Evolutionary conservation across 2,329 filamentous ascomycete genomes (phyloP), one percentile per base, ranked within the genome.

Genomic region (Alternaria panax): DNA sequence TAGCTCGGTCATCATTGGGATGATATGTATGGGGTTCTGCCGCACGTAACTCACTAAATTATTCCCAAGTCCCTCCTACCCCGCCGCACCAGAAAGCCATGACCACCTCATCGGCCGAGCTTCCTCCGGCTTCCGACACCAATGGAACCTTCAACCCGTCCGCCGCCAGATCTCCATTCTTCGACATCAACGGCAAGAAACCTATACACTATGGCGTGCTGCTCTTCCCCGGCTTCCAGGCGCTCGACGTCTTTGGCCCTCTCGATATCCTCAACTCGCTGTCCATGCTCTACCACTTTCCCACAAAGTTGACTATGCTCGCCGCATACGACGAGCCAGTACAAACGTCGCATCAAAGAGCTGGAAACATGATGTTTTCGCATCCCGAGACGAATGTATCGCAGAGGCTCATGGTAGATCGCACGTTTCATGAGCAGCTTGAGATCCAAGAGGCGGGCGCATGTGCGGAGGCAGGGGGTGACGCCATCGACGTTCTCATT

Each of bases 401-500:
- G 5, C 63, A 68, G 32, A 65, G 60, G 28, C 59, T 65, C 51
- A 51, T 63, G 2, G 57, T 70, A 16, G 59, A 66, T 9, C 61
- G 59, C 6, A 68, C 63, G 14, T 67, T 65, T 27, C 56, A 62
- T 7, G 52, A 67, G 32, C 63, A 70, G 50, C 59, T 65, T 12
- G 38, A 50, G 16, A 58, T 67, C 5, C 65, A 68, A 55, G 55
- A 64, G 45, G 36, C 57, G 3, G 47, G n/a, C 9, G 20, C 25
- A 11, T 18, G 47, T 14, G 55, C 51, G 20, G 51, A 62, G 27
- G 55, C 47, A 9, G 52, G 42, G 14, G 48, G 56, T 7, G 62
- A 58, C 24, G 61, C 50, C 57, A 70, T 64, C 7, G 86, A 90
- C 53, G 85, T 90, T 4, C 81, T 91, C 16, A 76, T 92, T 25